Conservation (phyloP, 2,329 filamentous ascomycete genomes). For the Fusarium metavorans region DNA sequence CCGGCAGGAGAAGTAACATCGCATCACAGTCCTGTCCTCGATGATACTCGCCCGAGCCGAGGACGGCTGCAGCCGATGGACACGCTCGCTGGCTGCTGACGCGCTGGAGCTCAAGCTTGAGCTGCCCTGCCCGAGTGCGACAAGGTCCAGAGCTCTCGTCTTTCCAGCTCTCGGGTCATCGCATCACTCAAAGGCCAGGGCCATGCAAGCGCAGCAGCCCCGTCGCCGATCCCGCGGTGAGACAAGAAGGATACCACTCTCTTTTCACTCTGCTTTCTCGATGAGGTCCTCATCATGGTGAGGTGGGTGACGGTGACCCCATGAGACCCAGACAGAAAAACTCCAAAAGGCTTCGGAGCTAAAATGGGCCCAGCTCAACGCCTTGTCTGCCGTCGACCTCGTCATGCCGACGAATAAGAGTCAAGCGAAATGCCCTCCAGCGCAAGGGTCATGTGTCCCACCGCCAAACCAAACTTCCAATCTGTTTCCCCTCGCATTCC, state of each 20-base stretch:
- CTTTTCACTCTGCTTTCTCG: not conserved
- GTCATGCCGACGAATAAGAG: conserved; percentile 25
- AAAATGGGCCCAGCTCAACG: conserved; percentile 33
- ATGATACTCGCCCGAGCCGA: not conserved
- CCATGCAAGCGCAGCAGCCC: conserved; percentile 1
- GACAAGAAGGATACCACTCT: not conserved
- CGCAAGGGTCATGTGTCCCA: conserved; percentile 32
- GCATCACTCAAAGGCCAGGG: not conserved
- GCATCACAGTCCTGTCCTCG: not conserved
- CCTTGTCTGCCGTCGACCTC: conserved; percentile 33
- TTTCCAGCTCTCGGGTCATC: conserved; percentile 10
- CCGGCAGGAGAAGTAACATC: not conserved
- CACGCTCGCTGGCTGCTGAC: not conserved
- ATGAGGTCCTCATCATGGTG: not conserved
- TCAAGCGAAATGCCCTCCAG: conserved; percentile 14
- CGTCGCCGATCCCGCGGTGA: conserved; percentile 5
- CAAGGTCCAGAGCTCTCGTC: conserved; percentile 16
- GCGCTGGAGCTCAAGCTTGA: conserved; percentile 20
- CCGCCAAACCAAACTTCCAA: not conserved
- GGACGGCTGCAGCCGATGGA: conserved; percentile 13
- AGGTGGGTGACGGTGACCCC: not conserved
- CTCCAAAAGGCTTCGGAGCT: conserved; percentile 38
- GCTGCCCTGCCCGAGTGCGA: conserved; percentile 11
- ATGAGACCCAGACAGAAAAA: conserved; percentile 21
- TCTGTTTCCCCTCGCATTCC: conserved; percentile 27